A percentile compares a stretch with the other conserved stretches of the same genome.
Evolutionary conservation across 148 eudicot genomes (phyloP).

Genomic region (Pharnaceum exiguum): DNA sequence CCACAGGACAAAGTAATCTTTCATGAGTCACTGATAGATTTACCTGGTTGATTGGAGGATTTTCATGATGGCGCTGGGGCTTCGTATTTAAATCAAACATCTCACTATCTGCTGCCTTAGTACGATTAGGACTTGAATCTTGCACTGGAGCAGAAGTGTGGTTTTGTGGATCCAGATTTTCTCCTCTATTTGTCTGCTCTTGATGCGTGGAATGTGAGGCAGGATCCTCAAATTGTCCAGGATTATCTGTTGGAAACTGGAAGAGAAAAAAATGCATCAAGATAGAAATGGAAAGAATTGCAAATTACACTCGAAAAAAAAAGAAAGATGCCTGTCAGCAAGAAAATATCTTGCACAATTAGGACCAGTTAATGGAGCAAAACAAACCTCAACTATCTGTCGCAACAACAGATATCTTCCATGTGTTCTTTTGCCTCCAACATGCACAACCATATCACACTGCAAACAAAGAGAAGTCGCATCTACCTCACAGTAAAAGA

Average conservation of each 20-base stretch:
- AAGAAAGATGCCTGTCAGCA: not conserved
- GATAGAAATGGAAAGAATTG: not conserved
- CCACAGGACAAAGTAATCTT: not conserved
- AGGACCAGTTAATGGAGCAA: not conserved
- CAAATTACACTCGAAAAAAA: not conserved
- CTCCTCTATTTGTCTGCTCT: slow-evolving; percentile 13
- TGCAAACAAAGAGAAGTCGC: slow-evolving; percentile 86
- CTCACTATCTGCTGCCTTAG: slow-evolving; percentile 19
- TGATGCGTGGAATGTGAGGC: slow-evolving; percentile 8
- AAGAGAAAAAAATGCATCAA: not conserved
- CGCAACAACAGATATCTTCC: slow-evolving; percentile 61
- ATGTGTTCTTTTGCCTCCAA: slow-evolving; percentile 74
- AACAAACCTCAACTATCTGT: slow-evolving; percentile 79
- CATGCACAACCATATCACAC: slow-evolving; percentile 84
- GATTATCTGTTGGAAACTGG: slow-evolving; percentile 18
- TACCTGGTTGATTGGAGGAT: slow-evolving; percentile 34
- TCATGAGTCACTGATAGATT: not conserved
- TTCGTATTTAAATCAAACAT: slow-evolving; percentile 45
- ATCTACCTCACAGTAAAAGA: slow-evolving; percentile 79
- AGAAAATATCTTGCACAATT: not conserved
- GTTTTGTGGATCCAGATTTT: slow-evolving; percentile 11
- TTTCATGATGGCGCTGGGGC: slow-evolving; percentile 31
- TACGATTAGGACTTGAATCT: slow-evolving; percentile 17
- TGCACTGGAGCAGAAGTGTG: slow-evolving; percentile 7
- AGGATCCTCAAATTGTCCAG: slow-evolving; percentile 21